phyloP scores from a whole-genome alignment of 768 basidiomycete genomes.

The Candolleomyces eurysporus region DNA sequence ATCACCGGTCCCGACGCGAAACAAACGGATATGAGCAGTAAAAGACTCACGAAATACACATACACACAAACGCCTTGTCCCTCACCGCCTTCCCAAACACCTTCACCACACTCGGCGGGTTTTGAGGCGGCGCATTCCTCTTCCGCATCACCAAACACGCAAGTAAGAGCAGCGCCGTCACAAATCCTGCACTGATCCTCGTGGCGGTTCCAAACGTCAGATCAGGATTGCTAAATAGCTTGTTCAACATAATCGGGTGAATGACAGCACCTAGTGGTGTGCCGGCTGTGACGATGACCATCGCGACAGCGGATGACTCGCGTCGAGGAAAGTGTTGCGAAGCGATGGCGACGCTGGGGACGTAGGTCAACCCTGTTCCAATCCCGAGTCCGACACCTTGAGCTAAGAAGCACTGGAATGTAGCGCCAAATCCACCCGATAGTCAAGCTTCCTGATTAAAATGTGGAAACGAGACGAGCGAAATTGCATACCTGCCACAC shows the following conservation, averaged over 20 bases:
- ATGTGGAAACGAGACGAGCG: too few species aligned
- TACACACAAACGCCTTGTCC: slow-evolving; percentile 14
- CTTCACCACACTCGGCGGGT: slow-evolving; percentile 7
- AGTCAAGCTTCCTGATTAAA: too few species aligned
- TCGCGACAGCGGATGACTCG: slow-evolving; percentile 33
- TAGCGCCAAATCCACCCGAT: too few species aligned
- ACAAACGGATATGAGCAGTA: neutral
- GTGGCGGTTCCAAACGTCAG: slow-evolving; percentile 25
- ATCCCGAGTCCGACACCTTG: slow-evolving; percentile 45
- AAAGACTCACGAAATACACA: slow-evolving; percentile 13
- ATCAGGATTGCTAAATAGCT: slow-evolving; percentile 27
- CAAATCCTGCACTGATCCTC: slow-evolving; percentile 8
- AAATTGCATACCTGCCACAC: slow-evolving; percentile 38
- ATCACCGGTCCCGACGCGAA: neutral
- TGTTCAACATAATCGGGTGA: slow-evolving; percentile 49
- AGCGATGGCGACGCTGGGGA: slow-evolving; percentile 38
- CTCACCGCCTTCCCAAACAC: slow-evolving; percentile 11
- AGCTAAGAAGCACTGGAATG: slow-evolving; percentile 26
- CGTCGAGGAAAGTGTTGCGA: slow-evolving; percentile 40
- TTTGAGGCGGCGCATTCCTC: slow-evolving; percentile 25
- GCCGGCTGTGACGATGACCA: slow-evolving; percentile 26
- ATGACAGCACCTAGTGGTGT: slow-evolving; percentile 25
- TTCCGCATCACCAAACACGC: slow-evolving; percentile 26
- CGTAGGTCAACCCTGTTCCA: slow-evolving; percentile 37
- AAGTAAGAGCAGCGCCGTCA: slow-evolving; percentile 7